Conservation (phyloP, 2,329 filamentous ascomycete species). For the Neopestalotiopsis sp. region DNA sequence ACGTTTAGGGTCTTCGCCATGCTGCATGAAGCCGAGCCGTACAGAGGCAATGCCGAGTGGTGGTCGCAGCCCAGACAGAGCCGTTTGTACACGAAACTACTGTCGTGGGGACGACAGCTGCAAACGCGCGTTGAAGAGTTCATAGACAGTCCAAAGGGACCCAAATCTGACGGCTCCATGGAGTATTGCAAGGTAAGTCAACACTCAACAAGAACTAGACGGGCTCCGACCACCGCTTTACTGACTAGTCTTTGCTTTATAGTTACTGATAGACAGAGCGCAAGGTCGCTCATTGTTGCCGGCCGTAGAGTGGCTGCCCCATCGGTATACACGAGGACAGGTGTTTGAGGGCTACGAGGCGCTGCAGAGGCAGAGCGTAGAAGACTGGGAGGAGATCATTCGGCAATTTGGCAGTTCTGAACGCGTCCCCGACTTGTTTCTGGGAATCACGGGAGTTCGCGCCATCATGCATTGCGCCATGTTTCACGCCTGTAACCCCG, state of each 20-base stretch:
- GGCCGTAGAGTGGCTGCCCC: background rate
- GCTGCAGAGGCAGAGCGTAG: background rate
- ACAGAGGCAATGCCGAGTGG: background rate
- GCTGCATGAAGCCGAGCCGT: background rate
- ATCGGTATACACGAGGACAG: background rate
- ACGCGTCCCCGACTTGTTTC: background rate
- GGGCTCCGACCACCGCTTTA: background rate
- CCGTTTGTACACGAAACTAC: background rate
- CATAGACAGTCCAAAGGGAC: background rate
- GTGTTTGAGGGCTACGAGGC: slow-evolving; percentile 1
- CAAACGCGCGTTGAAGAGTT: background rate
- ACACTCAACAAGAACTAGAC: background rate
- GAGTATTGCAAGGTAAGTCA: background rate
- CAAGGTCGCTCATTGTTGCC: background rate
- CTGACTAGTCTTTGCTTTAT: background rate
- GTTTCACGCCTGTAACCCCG: background rate
- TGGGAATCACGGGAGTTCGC: background rate
- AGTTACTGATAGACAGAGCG: background rate
- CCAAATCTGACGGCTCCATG: background rate
- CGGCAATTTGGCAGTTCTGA: background rate
- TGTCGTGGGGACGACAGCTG: background rate
- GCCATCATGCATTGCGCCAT: background rate
- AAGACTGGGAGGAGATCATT: background rate
- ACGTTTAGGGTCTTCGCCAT: background rate
- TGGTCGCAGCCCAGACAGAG: background rate